Evolutionary conservation across 1,284 basidiomycete species (phyloP).

Genomic region (Apiotrichum siamense): DNA sequence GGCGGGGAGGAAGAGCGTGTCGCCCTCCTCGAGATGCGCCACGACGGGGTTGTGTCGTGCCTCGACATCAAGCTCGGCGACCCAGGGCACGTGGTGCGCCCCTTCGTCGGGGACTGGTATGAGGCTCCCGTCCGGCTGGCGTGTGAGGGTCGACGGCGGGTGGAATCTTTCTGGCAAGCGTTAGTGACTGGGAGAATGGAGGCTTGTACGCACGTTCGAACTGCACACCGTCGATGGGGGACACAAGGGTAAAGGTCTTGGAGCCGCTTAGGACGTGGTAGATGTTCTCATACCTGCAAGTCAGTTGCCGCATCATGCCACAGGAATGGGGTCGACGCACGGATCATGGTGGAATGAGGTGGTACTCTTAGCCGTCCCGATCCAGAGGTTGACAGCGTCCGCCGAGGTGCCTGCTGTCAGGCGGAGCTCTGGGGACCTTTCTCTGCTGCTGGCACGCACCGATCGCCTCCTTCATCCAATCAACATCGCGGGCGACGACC

Average conservation of each 20-base stretch:
- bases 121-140: conserved; percentile 12
- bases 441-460: no score
- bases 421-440: no score
- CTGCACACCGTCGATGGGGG: conserved; percentile 79
- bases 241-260: conserved; percentile 77
- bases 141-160: conserved; percentile 29
- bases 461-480: conserved; percentile 69
- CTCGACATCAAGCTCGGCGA: conserved; percentile 55
- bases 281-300: conserved; percentile 70
- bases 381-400: conserved; percentile 88
- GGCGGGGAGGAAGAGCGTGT: conserved; percentile 78
- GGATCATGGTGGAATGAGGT: conserved; percentile 74
- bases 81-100: conserved; percentile 58
- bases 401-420: conserved; percentile 56
- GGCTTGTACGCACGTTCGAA: conserved; percentile 58
- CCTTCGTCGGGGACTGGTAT: conserved; percentile 32
- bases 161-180: conserved; percentile 32
- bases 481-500: conserved; percentile 61
- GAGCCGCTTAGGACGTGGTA: conserved; percentile 76
- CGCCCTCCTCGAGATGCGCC: conserved; percentile 62
- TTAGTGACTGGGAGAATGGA: conserved; percentile 27
- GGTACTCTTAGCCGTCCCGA: conserved; percentile 66
- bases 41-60: conserved; percentile 60
- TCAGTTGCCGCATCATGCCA: neutral
- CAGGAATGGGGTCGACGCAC: conserved; percentile 15